A percentile compares a stretch with the other conserved stretches of the same genome.
Conservation (phyloP, 305 asterid species). For the Euphrasia arctica region DNA sequence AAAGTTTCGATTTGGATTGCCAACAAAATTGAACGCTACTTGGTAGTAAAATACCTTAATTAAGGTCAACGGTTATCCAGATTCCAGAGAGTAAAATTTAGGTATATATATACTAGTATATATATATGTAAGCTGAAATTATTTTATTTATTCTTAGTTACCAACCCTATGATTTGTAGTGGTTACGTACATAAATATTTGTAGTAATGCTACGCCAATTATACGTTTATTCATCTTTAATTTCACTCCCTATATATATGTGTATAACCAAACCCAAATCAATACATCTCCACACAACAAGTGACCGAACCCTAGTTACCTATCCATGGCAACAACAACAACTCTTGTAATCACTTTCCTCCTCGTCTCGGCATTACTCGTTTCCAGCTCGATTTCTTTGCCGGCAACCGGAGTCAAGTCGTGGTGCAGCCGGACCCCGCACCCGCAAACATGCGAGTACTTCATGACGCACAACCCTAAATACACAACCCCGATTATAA, state of each 20-base stretch:
- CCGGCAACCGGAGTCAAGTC: slow-evolving; percentile 33
- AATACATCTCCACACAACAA: slow-evolving; percentile 20
- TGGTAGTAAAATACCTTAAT: too few species aligned
- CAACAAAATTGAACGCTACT: not conserved
- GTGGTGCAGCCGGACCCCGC: slow-evolving; percentile 76
- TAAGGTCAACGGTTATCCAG: slow-evolving; percentile 10
- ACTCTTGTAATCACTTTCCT: slow-evolving; percentile 25
- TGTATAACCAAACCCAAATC: slow-evolving; percentile 26
- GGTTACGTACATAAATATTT: not conserved
- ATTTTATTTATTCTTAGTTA: slow-evolving; percentile 13
- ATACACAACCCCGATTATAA: slow-evolving; percentile 32
- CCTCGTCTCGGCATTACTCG: slow-evolving; percentile 25
- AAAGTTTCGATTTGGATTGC: too few species aligned
- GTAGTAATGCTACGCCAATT: slow-evolving; percentile 13
- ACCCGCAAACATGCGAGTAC: slow-evolving; percentile 67
- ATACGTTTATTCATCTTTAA: slow-evolving; percentile 1
- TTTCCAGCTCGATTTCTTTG: slow-evolving; percentile 14
- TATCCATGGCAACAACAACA: slow-evolving; percentile 36
- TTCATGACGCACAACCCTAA: slow-evolving; percentile 46
- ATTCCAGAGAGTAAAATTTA: slow-evolving; percentile 14
- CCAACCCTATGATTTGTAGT: slow-evolving; percentile 22
- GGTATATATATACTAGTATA: too few species aligned
- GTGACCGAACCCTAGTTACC: not conserved
- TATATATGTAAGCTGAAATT: not conserved
- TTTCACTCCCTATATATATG: slow-evolving; percentile 23